These are phyloP conservation scores for Solanum piurae DNA, from an alignment of 257 asterid genomes.

Conservation along the genomic window DNA sequence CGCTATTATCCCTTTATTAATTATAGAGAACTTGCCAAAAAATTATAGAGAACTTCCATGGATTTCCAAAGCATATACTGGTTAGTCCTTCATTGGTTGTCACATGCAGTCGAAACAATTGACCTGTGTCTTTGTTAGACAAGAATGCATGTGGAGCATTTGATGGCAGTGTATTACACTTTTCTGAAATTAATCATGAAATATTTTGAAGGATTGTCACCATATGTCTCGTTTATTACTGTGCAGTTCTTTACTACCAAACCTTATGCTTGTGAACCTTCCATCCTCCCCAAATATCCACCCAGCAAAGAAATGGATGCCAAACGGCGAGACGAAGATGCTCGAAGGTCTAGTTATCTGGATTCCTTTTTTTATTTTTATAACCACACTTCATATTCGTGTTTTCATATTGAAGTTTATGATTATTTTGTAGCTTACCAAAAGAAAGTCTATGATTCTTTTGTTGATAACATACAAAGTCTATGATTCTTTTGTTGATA, in stretches of 20 bases:
- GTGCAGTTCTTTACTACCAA: conserved; percentile 64
- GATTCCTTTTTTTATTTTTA: not conserved
- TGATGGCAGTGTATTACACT: not conserved
- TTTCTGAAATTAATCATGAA: not conserved
- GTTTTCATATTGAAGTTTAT: not conserved
- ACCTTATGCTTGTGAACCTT: conserved; percentile 79
- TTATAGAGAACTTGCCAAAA: not conserved
- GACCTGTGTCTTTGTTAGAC: not conserved
- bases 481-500: not conserved
- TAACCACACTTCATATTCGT: not conserved
- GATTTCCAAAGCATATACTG: not conserved
- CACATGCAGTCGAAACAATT: not conserved
- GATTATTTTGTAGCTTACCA: not conserved
- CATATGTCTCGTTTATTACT: not conserved
- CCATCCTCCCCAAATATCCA: conserved; percentile 87
- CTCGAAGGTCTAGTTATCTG: conserved; percentile 54
- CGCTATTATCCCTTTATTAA: not conserved
- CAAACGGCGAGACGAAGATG: conserved; percentile 81
- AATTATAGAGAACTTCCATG: not conserved
- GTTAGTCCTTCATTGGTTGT: not conserved
- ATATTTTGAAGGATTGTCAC: not conserved
- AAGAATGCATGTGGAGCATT: not conserved
- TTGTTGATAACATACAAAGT: not conserved
- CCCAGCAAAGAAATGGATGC: conserved; percentile 97
- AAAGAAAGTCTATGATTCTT: not conserved